phyloP scores from a whole-genome alignment of 345 rosid species.

The Eucalyptus guilfoylei region DNA sequence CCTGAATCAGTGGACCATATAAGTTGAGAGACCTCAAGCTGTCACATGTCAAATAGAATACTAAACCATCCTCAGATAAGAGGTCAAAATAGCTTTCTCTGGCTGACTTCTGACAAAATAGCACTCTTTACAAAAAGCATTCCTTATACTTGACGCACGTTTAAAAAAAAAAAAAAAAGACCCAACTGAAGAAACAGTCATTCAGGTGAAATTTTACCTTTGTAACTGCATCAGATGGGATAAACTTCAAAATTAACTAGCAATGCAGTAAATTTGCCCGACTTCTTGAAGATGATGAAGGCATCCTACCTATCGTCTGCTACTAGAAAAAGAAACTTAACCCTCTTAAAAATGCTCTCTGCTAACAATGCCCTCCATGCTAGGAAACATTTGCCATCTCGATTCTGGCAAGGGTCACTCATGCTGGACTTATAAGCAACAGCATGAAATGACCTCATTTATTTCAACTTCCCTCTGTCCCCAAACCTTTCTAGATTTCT shows the following conservation, averaged over 20 bases:
- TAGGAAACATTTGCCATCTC: background rate
- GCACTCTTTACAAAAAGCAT: background rate
- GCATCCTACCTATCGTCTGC: background rate
- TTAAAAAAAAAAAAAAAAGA: background rate
- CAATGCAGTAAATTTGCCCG: background rate
- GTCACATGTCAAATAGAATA: background rate
- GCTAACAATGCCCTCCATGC: background rate
- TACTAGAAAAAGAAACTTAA: background rate
- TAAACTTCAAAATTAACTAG: background rate
- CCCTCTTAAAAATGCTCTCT: background rate
- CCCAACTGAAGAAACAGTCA: background rate
- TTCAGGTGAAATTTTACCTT: background rate
- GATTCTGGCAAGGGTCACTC: background rate
- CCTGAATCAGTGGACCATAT: constrained; percentile 20
- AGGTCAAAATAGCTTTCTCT: background rate
- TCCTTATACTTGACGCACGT: background rate
- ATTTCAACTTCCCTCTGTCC: background rate
- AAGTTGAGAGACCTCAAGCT: background rate
- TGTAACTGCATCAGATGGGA: background rate
- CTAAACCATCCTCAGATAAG: background rate
- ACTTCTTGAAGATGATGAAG: background rate
- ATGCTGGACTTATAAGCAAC: background rate
- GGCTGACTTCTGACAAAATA: background rate
- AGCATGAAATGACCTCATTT: background rate
- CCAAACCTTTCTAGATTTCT: background rate